phyloP scores from a whole-genome alignment of 257 asterid species.

The Catharanthus roseus region DNA sequence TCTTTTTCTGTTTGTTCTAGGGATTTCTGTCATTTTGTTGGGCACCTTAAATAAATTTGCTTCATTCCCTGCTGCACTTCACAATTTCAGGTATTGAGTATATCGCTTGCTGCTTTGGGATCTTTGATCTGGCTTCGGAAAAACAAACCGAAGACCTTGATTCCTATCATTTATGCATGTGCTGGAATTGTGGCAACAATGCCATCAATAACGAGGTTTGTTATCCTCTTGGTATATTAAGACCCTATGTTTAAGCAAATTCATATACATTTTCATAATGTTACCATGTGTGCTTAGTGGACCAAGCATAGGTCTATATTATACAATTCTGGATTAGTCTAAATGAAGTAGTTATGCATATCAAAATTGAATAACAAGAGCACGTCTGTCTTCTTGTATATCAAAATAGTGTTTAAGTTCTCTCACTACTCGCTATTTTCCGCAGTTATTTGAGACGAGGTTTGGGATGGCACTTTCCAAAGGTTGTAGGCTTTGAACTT shows the following conservation, averaged over 20 bases:
- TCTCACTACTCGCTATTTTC: background rate
- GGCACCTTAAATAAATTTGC: background rate
- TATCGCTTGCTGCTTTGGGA: conserved; percentile 90
- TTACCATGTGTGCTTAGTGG: background rate
- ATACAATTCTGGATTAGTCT: background rate
- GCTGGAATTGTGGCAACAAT: conserved; percentile 89
- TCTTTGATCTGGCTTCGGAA: conserved; percentile 96
- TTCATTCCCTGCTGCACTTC: background rate
- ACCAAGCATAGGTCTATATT: background rate
- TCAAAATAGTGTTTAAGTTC: background rate
- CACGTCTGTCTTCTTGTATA: too few relatives aligned
- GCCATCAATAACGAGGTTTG: conserved; percentile 88
- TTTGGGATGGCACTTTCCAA: conserved; percentile 84
- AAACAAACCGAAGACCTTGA: conserved; percentile 87
- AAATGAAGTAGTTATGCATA: background rate
- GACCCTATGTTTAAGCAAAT: background rate
- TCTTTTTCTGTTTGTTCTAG: background rate
- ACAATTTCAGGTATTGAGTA: conserved; percentile 60
- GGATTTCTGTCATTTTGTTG: background rate
- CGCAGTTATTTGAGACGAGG: conserved; percentile 79
- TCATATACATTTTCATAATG: background rate
- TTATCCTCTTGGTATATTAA: conserved; percentile 1
- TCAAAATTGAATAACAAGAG: background rate
- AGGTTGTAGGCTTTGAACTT: conserved; percentile 84
- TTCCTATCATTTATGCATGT: conserved; percentile 78